A percentile compares a stretch with the other conserved stretches of the same genome.
phyloP scores from a whole-genome alignment of 106 monocot genomes.

The Gastrodia elata region DNA sequence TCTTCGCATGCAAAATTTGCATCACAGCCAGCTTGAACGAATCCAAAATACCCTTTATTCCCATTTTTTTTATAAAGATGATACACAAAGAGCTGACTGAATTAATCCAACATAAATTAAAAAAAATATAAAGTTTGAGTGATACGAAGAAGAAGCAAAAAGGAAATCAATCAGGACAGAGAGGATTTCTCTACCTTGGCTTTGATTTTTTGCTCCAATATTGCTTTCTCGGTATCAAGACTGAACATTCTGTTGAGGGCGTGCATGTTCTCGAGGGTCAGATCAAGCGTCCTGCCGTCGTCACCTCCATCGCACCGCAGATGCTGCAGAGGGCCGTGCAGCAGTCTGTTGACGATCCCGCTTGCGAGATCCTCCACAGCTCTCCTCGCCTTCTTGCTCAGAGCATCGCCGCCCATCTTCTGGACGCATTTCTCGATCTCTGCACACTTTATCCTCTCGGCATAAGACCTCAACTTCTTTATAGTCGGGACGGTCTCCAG shows the following conservation, averaged over 20 bases:
- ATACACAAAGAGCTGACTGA: background rate
- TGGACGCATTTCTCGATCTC: conserved; percentile 81
- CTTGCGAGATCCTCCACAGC: conserved; percentile 77
- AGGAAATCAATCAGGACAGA: too few relatives aligned
- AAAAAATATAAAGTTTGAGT: too few relatives aligned
- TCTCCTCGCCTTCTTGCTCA: conserved; percentile 70
- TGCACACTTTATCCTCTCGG: conserved; percentile 59
- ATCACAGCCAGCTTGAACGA: background rate
- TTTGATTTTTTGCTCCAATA: conserved; percentile 88
- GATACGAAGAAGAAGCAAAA: too few relatives aligned
- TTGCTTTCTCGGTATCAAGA: conserved; percentile 74
- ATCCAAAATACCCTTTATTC: background rate
- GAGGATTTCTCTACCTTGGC: conserved; percentile 91
- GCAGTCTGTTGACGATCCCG: conserved; percentile 87
- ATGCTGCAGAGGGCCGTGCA: conserved; percentile 91
- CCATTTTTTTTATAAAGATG: background rate
- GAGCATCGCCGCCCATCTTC: conserved; percentile 62
- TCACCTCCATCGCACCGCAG: conserved; percentile 82
- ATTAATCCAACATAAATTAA: background rate
- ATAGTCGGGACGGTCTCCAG: conserved; percentile 98
- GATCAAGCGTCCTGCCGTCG: conserved; percentile 74
- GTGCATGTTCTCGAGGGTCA: conserved; percentile 95
- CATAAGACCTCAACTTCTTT: conserved; percentile 86
- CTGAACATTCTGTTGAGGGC: conserved; percentile 93
- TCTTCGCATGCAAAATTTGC: background rate